phyloP scores from a whole-genome alignment of 192 early-diverging fungal genomes.

The Entophlyctis helioformis region DNA sequence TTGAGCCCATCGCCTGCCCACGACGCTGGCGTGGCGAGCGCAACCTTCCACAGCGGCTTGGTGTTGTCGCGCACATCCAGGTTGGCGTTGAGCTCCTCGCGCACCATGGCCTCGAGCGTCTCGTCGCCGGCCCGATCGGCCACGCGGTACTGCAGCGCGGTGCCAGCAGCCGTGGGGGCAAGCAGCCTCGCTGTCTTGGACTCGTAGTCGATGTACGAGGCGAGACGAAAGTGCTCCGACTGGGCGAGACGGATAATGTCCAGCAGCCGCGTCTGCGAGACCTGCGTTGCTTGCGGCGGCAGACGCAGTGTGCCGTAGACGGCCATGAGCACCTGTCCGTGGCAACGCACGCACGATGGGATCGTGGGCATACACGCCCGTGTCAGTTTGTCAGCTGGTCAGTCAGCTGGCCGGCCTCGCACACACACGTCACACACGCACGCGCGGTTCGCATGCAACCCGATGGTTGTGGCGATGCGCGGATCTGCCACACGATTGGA shows the following conservation, averaged over 20 bases:
- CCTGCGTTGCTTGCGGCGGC: constrained; percentile 4
- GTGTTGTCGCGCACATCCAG: constrained; percentile 22
- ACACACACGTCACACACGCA: no score
- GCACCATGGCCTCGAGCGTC: constrained; percentile 16
- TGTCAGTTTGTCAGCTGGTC: no score
- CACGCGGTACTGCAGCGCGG: constrained; percentile 16
- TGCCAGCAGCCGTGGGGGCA: no score
- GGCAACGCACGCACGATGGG: no score
- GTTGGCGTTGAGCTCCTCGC: constrained; percentile 28
- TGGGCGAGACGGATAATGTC: constrained; percentile 23
- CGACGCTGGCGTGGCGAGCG: no score
- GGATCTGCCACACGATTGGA: no score
- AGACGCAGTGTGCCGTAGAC: constrained; percentile 13
- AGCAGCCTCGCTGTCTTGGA: constrained; percentile 13
- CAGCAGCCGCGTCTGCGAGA: constrained; percentile 11
- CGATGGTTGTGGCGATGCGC: no score
- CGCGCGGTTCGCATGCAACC: no score
- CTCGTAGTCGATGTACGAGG: constrained; percentile 20
- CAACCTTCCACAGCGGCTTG: constrained; percentile 24
- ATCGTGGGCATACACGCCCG: no score
- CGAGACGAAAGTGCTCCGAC: constrained; percentile 25
- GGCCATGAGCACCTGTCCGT: constrained; percentile 31
- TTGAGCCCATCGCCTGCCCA: no score
- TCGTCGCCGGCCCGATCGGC: constrained; percentile 10
- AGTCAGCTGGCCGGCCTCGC: no score